Percentiles rank a stretch among this genome's conserved stretches.
phyloP scores from a whole-genome alignment of 1,284 basidiomycete genomes.

The Microbotryomycetes sp. region DNA sequence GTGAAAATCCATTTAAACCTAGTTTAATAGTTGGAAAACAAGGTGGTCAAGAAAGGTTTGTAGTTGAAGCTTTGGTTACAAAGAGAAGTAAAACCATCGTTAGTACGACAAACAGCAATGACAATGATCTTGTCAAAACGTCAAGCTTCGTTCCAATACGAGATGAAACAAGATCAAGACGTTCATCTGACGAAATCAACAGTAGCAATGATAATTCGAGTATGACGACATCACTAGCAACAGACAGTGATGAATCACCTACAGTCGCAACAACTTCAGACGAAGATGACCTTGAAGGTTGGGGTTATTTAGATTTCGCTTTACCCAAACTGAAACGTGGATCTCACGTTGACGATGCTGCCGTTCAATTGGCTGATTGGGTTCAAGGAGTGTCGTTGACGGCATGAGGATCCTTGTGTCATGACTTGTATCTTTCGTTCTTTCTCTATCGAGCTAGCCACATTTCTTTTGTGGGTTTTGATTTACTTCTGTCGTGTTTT shows the following conservation, averaged over 20 bases:
- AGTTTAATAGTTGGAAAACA: neutral
- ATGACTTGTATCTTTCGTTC: neutral
- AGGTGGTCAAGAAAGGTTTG: slow-evolving; percentile 18
- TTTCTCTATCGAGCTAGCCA: too few relatives aligned
- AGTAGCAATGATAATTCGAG: too few relatives aligned
- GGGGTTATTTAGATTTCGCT: slow-evolving; percentile 20
- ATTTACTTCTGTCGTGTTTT: too few relatives aligned
- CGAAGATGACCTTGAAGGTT: slow-evolving; percentile 15
- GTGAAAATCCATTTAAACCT: neutral
- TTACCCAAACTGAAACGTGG: slow-evolving; percentile 1
- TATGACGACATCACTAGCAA: neutral
- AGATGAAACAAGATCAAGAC: neutral
- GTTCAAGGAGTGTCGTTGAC: neutral
- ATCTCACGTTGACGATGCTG: slow-evolving; percentile 4
- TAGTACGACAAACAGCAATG: neutral
- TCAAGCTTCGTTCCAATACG: neutral
- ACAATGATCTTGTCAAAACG: neutral
- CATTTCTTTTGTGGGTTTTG: too few relatives aligned
- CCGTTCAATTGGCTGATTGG: neutral
- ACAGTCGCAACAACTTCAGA: neutral
- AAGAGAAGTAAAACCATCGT: neutral
- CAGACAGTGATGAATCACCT: neutral
- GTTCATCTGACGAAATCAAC: slow-evolving; percentile 1
- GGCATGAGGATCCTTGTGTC: neutral
- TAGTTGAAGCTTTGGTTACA: slow-evolving; percentile 26